Conservation (phyloP, 805 yeast species). For the Brettanomyces nanus region DNA sequence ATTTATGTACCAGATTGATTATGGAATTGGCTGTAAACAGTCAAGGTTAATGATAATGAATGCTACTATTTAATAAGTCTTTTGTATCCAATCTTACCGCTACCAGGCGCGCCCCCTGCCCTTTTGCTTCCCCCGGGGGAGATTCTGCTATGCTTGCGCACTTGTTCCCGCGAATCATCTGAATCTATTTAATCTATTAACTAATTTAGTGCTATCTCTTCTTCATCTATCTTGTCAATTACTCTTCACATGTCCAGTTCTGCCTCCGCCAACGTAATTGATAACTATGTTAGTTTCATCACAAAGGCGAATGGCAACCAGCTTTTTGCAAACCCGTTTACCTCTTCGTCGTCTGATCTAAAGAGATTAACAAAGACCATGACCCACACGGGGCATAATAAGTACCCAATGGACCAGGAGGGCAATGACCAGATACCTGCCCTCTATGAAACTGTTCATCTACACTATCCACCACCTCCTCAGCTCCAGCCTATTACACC, state of each 20-base stretch:
- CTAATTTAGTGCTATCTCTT: too few relatives aligned
- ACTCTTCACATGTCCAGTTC: slow-evolving; percentile 1
- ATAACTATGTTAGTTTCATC: slow-evolving; percentile 1
- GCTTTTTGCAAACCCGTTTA: not conserved
- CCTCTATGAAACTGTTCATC: slow-evolving; percentile 19
- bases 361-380: slow-evolving; percentile 13
- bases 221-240: too few relatives aligned
- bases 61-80: too few relatives aligned
- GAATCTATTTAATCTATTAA: too few relatives aligned
- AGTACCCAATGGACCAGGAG: slow-evolving; percentile 7
- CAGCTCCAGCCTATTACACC: slow-evolving; percentile 18
- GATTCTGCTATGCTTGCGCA: too few relatives aligned
- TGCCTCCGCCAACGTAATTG: not conserved
- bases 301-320: not conserved
- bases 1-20: slow-evolving; percentile 82
- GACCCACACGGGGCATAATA: slow-evolving; percentile 19
- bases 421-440: slow-evolving; percentile 4
- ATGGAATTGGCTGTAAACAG: slow-evolving; percentile 97
- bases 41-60: slow-evolving; percentile 31
- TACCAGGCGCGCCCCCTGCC: too few relatives aligned
- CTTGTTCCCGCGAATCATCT: too few relatives aligned
- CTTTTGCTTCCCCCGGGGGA: too few relatives aligned
- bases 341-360: slow-evolving; percentile 6
- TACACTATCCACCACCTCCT: slow-evolving; percentile 11
- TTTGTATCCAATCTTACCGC: too few relatives aligned